These are phyloP conservation scores for Silene noctiflora DNA, from an alignment of 179 eudicot genomes.

Conservation along the genomic window DNA sequence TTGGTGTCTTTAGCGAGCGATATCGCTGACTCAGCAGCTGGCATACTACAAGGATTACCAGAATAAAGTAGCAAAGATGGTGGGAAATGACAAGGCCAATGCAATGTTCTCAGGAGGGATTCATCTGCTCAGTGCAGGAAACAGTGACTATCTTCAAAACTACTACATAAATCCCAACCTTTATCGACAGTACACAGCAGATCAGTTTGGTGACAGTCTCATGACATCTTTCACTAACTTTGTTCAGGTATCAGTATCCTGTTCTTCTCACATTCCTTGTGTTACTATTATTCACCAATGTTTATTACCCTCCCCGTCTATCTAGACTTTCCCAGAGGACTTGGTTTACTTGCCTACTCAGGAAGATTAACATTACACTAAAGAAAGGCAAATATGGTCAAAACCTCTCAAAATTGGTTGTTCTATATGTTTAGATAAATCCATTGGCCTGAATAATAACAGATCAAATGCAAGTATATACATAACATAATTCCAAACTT, in stretches of 20 bases:
- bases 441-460: no score
- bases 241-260: slow-evolving; percentile 27
- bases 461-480: no score
- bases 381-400: no score
- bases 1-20: slow-evolving; percentile 26
- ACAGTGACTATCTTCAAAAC: slow-evolving; percentile 43
- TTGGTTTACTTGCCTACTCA: background rate
- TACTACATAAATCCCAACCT: slow-evolving; percentile 37
- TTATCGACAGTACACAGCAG: slow-evolving; percentile 33
- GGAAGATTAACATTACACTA: no score
- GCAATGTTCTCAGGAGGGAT: slow-evolving; percentile 35
- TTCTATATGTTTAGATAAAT: no score
- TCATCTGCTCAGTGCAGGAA: slow-evolving; percentile 41
- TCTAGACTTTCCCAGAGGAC: background rate
- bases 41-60: slow-evolving; percentile 40
- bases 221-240: slow-evolving; percentile 30
- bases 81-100: slow-evolving; percentile 35
- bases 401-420: no score
- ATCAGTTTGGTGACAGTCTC: slow-evolving; percentile 38
- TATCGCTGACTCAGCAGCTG: slow-evolving; percentile 39
- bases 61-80: slow-evolving; percentile 32
- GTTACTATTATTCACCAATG: background rate
- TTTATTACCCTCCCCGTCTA: background rate
- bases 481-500: no score
- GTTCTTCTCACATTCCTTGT: no score